Conservation (phyloP, 345 rosid genomes). For the Brassica nigra region DNA sequence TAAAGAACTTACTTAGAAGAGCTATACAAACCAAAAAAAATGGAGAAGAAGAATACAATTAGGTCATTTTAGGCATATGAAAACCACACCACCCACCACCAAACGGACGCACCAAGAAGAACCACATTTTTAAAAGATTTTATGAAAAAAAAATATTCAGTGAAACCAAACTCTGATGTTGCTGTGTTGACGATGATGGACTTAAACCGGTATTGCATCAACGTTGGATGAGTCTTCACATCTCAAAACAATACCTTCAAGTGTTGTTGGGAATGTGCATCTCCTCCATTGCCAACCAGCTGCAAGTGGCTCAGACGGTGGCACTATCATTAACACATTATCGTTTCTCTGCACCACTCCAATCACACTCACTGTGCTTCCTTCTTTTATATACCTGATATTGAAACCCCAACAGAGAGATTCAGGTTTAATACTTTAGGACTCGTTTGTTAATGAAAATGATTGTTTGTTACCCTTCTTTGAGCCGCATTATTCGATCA, state of each 20-base stretch:
- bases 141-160: constrained; percentile 30
- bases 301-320: constrained; percentile 78
- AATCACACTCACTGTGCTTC: constrained; percentile 96
- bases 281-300: constrained; percentile 91
- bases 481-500: constrained; percentile 84
- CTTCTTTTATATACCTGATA: constrained; percentile 91
- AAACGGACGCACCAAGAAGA: constrained; percentile 24
- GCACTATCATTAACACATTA: constrained; percentile 90
- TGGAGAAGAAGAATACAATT: constrained; percentile 33
- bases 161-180: constrained; percentile 29
- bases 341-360: constrained; percentile 97
- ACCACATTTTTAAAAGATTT: constrained; percentile 16
- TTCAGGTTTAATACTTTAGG: background rate
- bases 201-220: constrained; percentile 93
- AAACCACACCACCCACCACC: constrained; percentile 35
- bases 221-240: constrained; percentile 89
- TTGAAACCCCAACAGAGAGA: constrained; percentile 6
- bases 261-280: constrained; percentile 83
- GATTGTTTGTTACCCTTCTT: constrained; percentile 73
- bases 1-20: constrained; percentile 25
- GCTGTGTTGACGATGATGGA: constrained; percentile 1
- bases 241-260: constrained; percentile 90
- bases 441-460: background rate
- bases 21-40: constrained; percentile 41
- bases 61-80: constrained; percentile 36